Conservation (phyloP, 345 rosid species). For the Lenwebbia sp. region DNA sequence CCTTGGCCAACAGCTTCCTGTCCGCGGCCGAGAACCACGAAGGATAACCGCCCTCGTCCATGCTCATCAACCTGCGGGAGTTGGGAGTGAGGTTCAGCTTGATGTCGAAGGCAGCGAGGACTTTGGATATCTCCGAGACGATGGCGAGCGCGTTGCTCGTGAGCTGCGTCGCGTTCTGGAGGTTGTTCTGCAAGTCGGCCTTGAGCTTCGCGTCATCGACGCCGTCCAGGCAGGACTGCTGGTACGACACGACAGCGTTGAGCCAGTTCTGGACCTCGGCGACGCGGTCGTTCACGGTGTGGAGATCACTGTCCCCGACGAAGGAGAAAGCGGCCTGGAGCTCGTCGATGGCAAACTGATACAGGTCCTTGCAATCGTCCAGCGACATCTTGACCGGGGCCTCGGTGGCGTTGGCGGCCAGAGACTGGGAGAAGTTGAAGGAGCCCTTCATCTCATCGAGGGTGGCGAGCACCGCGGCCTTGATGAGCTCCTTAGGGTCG, state of each 20-base stretch:
- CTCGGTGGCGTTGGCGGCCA: background rate
- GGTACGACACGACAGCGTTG: slow-evolving; percentile 49
- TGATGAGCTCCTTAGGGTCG: slow-evolving; percentile 38
- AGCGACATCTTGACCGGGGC: slow-evolving; percentile 9
- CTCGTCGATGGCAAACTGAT: slow-evolving; percentile 14
- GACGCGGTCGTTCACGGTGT: background rate
- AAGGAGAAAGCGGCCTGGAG: slow-evolving; percentile 19
- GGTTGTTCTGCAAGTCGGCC: slow-evolving; percentile 10
- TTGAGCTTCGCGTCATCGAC: slow-evolving; percentile 16
- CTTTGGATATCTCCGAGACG: slow-evolving; percentile 16
- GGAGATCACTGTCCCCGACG: slow-evolving; percentile 7
- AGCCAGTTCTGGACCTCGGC: slow-evolving; percentile 34
- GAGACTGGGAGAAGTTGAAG: slow-evolving; percentile 20
- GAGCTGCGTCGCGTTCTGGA: slow-evolving; percentile 17
- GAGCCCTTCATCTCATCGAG: slow-evolving; percentile 21
- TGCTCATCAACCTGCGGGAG: slow-evolving; percentile 33
- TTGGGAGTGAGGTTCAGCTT: slow-evolving; percentile 5
- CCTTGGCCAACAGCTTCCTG: slow-evolving; percentile 41
- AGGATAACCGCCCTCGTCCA: slow-evolving; percentile 21
- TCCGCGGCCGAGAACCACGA: slow-evolving; percentile 56
- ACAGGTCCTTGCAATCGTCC: slow-evolving; percentile 30
- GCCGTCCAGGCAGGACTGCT: slow-evolving; percentile 46
- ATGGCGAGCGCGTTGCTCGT: slow-evolving; percentile 52
- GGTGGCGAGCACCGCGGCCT: slow-evolving; percentile 29
- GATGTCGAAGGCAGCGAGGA: slow-evolving; percentile 20